Percentiles rank a stretch among this genome's conserved stretches.
These are phyloP conservation scores for Boletellus sp. DNA, from an alignment of 1,284 basidiomycete species.

Conservation along the genomic window DNA sequence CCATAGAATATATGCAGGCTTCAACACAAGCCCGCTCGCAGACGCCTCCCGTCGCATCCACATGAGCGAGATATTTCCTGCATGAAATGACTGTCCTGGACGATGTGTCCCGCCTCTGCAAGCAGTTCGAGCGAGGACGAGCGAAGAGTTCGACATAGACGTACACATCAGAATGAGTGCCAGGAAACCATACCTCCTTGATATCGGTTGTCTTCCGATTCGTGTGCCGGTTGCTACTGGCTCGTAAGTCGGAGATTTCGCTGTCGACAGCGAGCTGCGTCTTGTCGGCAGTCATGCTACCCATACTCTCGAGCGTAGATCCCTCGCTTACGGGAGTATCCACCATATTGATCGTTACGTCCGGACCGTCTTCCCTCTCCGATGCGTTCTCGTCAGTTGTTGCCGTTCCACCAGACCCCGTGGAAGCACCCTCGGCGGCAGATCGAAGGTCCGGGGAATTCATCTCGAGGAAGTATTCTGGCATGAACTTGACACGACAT, in stretches of 20 bases:
- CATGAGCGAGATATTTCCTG: constrained; percentile 17
- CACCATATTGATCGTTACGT: not conserved
- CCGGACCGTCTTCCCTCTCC: not conserved
- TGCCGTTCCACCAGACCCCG: not conserved
- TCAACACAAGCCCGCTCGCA: constrained; percentile 9
- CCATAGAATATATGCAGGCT: constrained; percentile 15
- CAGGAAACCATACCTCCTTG: constrained; percentile 30
- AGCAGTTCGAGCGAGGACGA: not conserved
- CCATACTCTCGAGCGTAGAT: constrained; percentile 6
- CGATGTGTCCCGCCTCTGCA: constrained; percentile 21
- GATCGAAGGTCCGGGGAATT: constrained; percentile 11
- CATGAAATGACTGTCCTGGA: constrained; percentile 17
- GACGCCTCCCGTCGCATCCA: constrained; percentile 24
- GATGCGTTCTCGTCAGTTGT: not conserved
- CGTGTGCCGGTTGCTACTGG: not conserved
- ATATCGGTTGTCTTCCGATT: constrained; percentile 9
- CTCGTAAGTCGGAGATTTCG: not conserved
- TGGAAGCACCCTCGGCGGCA: not conserved
- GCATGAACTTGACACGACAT: constrained; percentile 35
- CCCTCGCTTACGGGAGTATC: constrained; percentile 2
- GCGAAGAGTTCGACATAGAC: constrained; percentile 1
- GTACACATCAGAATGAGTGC: constrained; percentile 30
- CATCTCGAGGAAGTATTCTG: constrained; percentile 29
- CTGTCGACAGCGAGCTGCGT: not conserved
- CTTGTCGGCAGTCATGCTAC: not conserved